Evolutionary conservation across 345 rosid genomes (phyloP), one percentile per base, ranked within the genome.

Genomic region (Moricandia arvensis): DNA sequence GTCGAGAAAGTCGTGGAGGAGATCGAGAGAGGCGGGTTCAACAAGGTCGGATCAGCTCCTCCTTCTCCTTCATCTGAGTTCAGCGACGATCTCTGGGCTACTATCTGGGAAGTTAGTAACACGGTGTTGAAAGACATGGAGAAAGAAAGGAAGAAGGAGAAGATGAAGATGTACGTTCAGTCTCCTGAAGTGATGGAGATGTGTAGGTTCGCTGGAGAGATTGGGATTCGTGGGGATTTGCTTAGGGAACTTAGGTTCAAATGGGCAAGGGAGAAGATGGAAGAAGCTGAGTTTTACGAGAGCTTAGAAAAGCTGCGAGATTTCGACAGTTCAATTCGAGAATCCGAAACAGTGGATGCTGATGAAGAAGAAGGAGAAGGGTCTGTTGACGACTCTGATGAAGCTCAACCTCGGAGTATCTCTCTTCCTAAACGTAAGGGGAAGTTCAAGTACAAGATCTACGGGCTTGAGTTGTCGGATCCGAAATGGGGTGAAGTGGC

Each of bases 181-280:
- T 76, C 72, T 30, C 90, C 87, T 4, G 89, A 89, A 69, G 97
- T 95, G 26, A 83, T 88, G 82, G 93, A 90, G 75, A 88, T 90
- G 96, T 84, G 88, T 72, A 85, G 94, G 71, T 93, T 95, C 81
- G 94, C 98, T 11, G 91, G 90, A 13, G 99, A 93, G 58, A 78
- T 88, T 41, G 99, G 98, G 37, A 87, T 93, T 78, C 85, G 93
- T 30, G 99, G 97, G 63, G 94, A 90, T 65, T 45, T 95, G 85
- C 82, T 89, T 82, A 89, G 98, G 79, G 97, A 95, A 80, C 84
- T 95, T 24, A 86, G 96, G 73, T 90, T 89, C 69, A 89, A 93
- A 80, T 91, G 98, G 96, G 96, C 97, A 0, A 73, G 82, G 16
- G 98, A 96, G 76, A 84, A 88, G 67, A 88, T 93, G 96, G 99